phyloP scores from a whole-genome alignment of 139 green algal genomes.

The Volvox africanus region DNA sequence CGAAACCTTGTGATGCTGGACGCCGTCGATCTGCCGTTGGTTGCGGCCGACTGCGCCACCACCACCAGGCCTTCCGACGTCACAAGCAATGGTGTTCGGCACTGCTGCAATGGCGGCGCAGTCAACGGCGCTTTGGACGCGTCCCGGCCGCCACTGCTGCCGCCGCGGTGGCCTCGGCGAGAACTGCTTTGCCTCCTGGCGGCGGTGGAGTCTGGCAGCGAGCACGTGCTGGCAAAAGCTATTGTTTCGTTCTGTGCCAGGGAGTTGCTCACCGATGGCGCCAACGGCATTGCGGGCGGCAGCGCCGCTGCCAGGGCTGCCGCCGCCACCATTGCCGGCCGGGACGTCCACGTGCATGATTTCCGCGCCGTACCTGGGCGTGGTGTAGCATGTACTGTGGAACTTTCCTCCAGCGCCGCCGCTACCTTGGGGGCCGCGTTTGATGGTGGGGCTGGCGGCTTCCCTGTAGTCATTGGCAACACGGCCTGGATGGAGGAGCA shows the following conservation, averaged over 20 bases:
- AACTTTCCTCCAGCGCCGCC: not conserved
- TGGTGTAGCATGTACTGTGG: constrained; percentile 18
- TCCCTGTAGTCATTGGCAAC: constrained; percentile 82
- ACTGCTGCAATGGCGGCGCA: not conserved
- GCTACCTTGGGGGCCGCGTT: not conserved
- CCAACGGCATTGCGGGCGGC: not conserved
- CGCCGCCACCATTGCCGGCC: not conserved
- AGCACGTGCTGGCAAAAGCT: constrained; percentile 89
- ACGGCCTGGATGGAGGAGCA: constrained; percentile 71
- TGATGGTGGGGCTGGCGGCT: not conserved
- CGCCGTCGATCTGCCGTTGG: not conserved
- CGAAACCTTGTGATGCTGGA: constrained; percentile 56
- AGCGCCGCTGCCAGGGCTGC: constrained; percentile 30
- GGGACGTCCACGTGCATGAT: constrained; percentile 8
- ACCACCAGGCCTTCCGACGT: too few species aligned
- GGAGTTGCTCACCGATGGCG: not conserved
- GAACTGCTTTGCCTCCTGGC: constrained; percentile 79
- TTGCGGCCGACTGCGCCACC: not conserved
- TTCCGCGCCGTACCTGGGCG: constrained; percentile 46
- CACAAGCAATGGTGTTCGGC: not conserved
- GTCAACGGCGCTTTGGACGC: not conserved
- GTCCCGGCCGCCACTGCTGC: not conserved
- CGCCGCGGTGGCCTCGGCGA: not conserved
- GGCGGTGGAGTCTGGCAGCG: constrained; percentile 81
- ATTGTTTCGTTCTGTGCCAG: constrained; percentile 71